phyloP scores from a whole-genome alignment of 164 flowering plant species.

The Aristolochia contorta region DNA sequence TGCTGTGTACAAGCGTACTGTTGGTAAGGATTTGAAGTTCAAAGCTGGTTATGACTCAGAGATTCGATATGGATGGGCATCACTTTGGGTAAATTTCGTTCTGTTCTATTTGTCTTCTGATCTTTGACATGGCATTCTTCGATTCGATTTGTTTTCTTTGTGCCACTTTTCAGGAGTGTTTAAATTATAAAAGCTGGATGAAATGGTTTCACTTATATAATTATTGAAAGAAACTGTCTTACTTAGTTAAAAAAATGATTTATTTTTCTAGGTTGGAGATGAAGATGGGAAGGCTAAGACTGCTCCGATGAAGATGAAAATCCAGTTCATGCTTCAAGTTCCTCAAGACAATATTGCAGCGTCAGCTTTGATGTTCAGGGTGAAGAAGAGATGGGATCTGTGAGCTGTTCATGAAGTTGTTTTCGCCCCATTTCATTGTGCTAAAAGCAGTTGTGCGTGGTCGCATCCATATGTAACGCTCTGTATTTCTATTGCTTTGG shows the following conservation, averaged over 20 bases:
- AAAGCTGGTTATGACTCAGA: constrained; percentile 97
- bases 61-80: constrained; percentile 87
- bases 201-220: too few relatives aligned
- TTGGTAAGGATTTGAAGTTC: constrained; percentile 67
- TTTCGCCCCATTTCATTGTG: too few relatives aligned
- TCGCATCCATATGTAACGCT: too few relatives aligned
- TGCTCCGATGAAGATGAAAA: constrained; percentile 88
- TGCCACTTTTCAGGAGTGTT: neutral
- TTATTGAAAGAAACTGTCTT: neutral
- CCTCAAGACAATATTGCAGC: constrained; percentile 78
- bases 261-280: constrained; percentile 67
- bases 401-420: neutral
- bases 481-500: too few relatives aligned
- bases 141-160: neutral
- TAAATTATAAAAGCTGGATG: too few relatives aligned
- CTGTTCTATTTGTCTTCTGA: neutral
- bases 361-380: constrained; percentile 63
- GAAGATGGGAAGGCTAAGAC: constrained; percentile 70
- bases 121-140: neutral
- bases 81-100: constrained; percentile 69
- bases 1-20: constrained; percentile 74
- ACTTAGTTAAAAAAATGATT: neutral
- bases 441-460: too few relatives aligned
- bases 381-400: constrained; percentile 92
- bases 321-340: constrained; percentile 92